Percentiles rank a stretch among this genome's conserved stretches.
Evolutionary conservation across 1,139 yeast species (phyloP).

Genomic region (Pichia sp.): DNA sequence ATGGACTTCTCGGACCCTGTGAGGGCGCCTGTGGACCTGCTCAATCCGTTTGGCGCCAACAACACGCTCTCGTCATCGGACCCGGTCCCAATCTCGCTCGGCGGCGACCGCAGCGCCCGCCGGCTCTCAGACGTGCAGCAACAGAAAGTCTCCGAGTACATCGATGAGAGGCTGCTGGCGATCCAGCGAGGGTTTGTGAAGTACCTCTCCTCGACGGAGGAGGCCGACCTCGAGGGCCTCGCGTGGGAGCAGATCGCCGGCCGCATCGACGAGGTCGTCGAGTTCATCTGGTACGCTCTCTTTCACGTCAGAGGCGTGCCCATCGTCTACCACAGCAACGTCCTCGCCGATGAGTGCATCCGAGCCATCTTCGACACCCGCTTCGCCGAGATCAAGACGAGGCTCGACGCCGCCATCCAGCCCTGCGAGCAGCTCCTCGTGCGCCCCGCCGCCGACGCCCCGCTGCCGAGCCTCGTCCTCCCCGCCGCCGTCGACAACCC

Average conservation of each 20-base stretch:
- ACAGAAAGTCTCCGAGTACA: conserved; percentile 52
- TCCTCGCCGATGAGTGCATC: conserved; percentile 23
- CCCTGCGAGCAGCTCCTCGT: background rate
- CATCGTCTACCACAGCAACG: conserved; percentile 32
- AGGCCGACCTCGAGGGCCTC: conserved; percentile 15
- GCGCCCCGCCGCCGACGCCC: background rate
- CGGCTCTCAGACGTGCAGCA: conserved; percentile 46
- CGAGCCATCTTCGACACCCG: conserved; percentile 25
- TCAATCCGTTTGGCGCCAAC: conserved; percentile 32
- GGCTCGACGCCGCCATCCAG: background rate
- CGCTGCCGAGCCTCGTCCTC: background rate
- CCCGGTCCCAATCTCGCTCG: conserved; percentile 17
- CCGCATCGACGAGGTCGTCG: conserved; percentile 46
- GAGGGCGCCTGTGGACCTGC: conserved; percentile 15
- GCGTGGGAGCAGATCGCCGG: conserved; percentile 39
- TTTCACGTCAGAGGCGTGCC: conserved; percentile 30
- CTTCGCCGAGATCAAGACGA: background rate
- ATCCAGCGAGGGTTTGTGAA: conserved; percentile 66
- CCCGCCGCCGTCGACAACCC: conserved; percentile 12
- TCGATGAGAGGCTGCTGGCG: conserved; percentile 54
- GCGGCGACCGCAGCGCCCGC: conserved; percentile 13
- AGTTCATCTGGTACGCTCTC: conserved; percentile 56
- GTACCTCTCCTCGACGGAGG: conserved; percentile 39
- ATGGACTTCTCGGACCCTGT: conserved; percentile 18
- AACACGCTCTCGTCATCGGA: conserved; percentile 19